Evolutionary conservation across 345 rosid species (phyloP), one percentile per base, ranked within the genome.

Genomic region (Eucalyptus erythrocorys): DNA sequence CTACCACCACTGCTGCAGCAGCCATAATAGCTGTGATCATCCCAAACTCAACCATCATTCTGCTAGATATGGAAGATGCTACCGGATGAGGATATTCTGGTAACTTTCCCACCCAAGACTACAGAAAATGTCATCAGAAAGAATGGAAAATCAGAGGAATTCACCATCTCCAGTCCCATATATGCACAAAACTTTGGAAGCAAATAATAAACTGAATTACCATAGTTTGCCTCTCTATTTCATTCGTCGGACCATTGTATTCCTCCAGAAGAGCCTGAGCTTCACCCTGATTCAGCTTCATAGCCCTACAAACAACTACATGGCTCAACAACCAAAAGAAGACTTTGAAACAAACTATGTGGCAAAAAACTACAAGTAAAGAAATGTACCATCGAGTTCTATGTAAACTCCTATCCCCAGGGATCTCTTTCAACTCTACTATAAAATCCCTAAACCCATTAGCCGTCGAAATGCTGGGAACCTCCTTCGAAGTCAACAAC

Each of bases 41-140:
- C 87, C 99, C 99, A 87, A 97, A 93, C 95, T 97, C 99, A 88
- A 95, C 98, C 96, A 96, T 95, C 94, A 96, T 92, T 93, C 99
- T 95, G 92, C 99, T 95, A 84, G 99, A 97, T 91, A 97, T 97
- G 76, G 99, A 96, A 89, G 98, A 97, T 45, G 99, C 99, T 27
- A 95, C 94, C 13, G 98, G 98, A 92, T 95, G 94, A 86, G 99
- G 98, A 61, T 92, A 94, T 90, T 95, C 97, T 19, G 95, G 93
- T 87, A 95, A 89, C 90, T 92, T 95, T 88, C 95, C 98, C 89
- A 95, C 97, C 92, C 93, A 95, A 51, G 96, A 95, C 99, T 97
- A 94, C 93, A 93, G 88, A 57, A 89, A 71, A 87, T 86, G 57
- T 40, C 13, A 89, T 68, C 76, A 81, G 85, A n/a, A 45, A 86